Base-by-base conservation (phyloP, 2,329 filamentous ascomycete species). In the Scorias spongiosa region DNA sequence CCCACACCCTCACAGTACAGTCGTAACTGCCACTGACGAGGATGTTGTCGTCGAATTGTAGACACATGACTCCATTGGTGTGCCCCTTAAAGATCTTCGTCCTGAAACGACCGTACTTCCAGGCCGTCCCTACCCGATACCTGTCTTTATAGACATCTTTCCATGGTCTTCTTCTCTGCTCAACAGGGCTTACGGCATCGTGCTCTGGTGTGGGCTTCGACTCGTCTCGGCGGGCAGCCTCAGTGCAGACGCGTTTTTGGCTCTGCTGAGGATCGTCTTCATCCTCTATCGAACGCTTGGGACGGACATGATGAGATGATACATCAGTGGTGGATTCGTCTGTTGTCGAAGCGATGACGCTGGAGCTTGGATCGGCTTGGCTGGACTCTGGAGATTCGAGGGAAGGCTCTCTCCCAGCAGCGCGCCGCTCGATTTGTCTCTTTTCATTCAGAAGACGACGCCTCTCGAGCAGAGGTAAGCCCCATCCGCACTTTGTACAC, bases 121-220 rank as follows among this genome's bases (percentile, higher is more conserved):
- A 98, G 61, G 96, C 96, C 47, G 81, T 91, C 42, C 91, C 89
- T 40, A 98, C 87, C 61, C 89, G 91, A 71, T 89, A 96, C 12
- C 85, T 78, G 61, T 95, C 89, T 50, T 86, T 84, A 67, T 98
- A 98, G 1, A 98, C 85, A 48, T 93, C 87, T 63, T 98, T 98
- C 91, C 91, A 98, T 0, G 82, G 87, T 28, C 86, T 65, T 48
- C 66, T 66, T 17, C 65, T 62, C 11, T 67, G 68, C 47, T 69
- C 68, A 53, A 73, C 71, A 50, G 70, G 72, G 10, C 66, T 64
- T 15, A 67, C 66, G 7, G 40, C 18, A 15, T 15, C 40, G 10
- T 9, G 12, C 14, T 42, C 12, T 12, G 39, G 18, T 6, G 39
- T 28, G 5, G 5, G 12, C 28, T 65, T 48, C 11, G 44, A 54